A percentile compares a stretch with the other conserved stretches of the same genome.
These are phyloP conservation scores for Magnolia changhungtana DNA, from an alignment of 164 flowering plant genomes.

Conservation along the genomic window DNA sequence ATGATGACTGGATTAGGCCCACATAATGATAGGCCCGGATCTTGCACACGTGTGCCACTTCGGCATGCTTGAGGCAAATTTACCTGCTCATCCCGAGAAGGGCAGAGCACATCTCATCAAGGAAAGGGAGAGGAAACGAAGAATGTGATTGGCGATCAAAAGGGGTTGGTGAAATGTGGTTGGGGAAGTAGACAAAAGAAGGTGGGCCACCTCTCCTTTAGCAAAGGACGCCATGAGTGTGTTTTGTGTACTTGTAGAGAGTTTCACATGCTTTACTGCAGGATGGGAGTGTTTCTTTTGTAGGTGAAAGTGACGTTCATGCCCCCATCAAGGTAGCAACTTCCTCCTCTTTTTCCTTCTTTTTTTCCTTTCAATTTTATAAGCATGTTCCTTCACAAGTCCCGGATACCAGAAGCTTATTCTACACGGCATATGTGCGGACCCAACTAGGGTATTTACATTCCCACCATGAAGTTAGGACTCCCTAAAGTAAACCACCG, in stretches of 20 bases:
- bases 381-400: no score
- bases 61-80: no score
- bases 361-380: neutral
- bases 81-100: no score
- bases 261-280: constrained; percentile 6
- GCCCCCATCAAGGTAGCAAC: neutral
- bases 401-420: no score
- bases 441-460: no score
- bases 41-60: no score
- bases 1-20: no score
- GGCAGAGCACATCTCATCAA: no score
- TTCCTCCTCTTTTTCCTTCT: neutral
- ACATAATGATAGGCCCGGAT: no score
- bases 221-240: neutral
- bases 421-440: no score
- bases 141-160: neutral
- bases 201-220: neutral
- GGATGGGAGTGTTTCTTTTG: constrained; percentile 1
- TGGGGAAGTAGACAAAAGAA: neutral
- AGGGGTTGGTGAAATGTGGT: neutral
- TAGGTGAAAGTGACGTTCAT: neutral
- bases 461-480: no score
- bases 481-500: no score
- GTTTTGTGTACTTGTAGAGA: constrained; percentile 1
- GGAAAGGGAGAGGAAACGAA: neutral